phyloP scores from a whole-genome alignment of 352 stramenopile genomes.

The Phytophthora chlamydospora region DNA sequence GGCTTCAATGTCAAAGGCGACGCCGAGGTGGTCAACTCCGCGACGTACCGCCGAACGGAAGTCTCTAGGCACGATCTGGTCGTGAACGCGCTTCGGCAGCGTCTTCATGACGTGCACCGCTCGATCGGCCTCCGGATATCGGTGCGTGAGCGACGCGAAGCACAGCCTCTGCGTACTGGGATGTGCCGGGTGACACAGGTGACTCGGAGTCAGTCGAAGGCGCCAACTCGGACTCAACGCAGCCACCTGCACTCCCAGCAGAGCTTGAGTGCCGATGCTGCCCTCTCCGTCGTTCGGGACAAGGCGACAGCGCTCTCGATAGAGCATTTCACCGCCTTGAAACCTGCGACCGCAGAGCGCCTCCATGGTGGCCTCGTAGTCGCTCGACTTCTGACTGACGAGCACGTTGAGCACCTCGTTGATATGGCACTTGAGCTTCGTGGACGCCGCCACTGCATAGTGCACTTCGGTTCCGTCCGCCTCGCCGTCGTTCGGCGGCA shows the following conservation, averaged over 20 bases:
- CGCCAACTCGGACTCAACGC: constrained; percentile 21
- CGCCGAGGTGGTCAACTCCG: constrained; percentile 57
- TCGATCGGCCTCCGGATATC: constrained; percentile 43
- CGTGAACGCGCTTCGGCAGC: constrained; percentile 57
- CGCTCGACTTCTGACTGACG: constrained; percentile 34
- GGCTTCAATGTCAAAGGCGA: constrained; percentile 53
- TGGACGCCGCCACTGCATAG: constrained; percentile 45
- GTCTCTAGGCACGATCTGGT: constrained; percentile 47
- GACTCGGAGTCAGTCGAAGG: constrained; percentile 13
- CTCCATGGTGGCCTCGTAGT: constrained; percentile 47
- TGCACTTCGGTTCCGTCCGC: constrained; percentile 36
- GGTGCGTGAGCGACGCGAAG: constrained; percentile 52
- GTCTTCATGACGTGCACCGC: constrained; percentile 71
- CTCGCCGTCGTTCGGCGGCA: constrained; percentile 22
- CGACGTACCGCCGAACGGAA: constrained; percentile 48
- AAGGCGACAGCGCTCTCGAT: constrained; percentile 41
- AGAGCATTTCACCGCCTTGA: constrained; percentile 40
- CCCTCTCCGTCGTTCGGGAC: constrained; percentile 1
- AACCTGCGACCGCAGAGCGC: constrained; percentile 42
- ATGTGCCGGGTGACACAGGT: constrained; percentile 22
- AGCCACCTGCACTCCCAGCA: constrained; percentile 33
- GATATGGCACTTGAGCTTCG: constrained; percentile 48
- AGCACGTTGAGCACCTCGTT: constrained; percentile 64
- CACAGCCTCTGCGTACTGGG: constrained; percentile 41
- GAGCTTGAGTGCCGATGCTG: constrained; percentile 7